These are phyloP conservation scores for Dalechampia spathulata DNA, from an alignment of 441 rosid genomes.

Conservation along the genomic window DNA sequence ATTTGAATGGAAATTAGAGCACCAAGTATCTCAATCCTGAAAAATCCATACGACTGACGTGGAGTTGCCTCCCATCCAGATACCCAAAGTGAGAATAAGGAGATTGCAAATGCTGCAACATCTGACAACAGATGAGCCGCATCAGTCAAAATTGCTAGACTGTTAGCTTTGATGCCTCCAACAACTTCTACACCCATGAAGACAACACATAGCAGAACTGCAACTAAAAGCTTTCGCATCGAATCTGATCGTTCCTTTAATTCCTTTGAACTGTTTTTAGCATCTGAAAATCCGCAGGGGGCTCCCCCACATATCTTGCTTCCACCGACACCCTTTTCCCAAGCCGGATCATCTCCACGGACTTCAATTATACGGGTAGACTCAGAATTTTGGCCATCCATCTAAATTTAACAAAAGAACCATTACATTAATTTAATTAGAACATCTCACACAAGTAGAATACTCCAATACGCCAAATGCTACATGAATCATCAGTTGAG, in stretches of 20 bases:
- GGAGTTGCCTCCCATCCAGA: constrained; percentile 72
- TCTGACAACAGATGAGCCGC: constrained; percentile 66
- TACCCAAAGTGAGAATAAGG: constrained; percentile 62
- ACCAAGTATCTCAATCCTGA: constrained; percentile 60
- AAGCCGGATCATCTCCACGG: constrained; percentile 25
- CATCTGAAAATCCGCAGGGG: constrained; percentile 54
- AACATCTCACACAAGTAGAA: no score
- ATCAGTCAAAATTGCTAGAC: constrained; percentile 62
- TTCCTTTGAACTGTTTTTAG: constrained; percentile 37
- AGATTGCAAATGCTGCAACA: constrained; percentile 63
- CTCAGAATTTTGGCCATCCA: constrained; percentile 37
- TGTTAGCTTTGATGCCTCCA: constrained; percentile 67
- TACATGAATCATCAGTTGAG: no score
- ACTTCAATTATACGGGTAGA: constrained; percentile 38
- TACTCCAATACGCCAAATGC: no score
- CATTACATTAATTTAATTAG: no score
- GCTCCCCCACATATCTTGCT: constrained; percentile 46
- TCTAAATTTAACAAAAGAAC: no score
- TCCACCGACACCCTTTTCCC: constrained; percentile 21
- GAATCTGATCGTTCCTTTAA: constrained; percentile 49
- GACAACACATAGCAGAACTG: constrained; percentile 45
- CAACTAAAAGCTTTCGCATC: constrained; percentile 47
- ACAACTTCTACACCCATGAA: constrained; percentile 60
- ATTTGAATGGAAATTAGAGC: constrained; percentile 60
- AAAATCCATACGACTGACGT: constrained; percentile 61